phyloP scores from a whole-genome alignment of 805 yeast genomes.

The Lachancea lanzarotensis region DNA sequence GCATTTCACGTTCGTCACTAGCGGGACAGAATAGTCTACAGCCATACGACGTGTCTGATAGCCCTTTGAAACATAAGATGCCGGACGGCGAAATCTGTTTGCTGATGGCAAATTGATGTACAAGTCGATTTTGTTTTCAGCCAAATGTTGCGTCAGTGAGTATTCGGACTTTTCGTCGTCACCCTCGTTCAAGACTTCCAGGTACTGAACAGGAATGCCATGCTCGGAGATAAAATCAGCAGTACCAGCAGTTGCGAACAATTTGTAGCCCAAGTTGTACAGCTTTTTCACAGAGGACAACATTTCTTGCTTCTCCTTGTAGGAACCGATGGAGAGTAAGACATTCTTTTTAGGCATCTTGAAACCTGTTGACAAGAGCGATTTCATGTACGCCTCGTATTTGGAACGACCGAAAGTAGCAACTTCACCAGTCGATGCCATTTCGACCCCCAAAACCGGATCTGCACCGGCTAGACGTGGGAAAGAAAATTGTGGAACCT shows the following conservation, averaged over 20 bases:
- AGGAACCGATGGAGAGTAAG: constrained; percentile 90
- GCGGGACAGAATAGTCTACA: constrained; percentile 95
- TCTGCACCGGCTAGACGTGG: constrained; percentile 96
- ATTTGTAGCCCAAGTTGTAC: constrained; percentile 75
- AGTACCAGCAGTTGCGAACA: constrained; percentile 98
- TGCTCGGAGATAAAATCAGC: constrained; percentile 97
- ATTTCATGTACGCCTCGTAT: constrained; percentile 94
- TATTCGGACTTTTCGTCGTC: constrained; percentile 76
- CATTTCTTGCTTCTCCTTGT: constrained; percentile 89
- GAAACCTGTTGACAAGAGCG: constrained; percentile 92
- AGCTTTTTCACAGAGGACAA: constrained; percentile 80
- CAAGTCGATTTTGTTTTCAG: constrained; percentile 91
- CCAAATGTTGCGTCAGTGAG: constrained; percentile 92
- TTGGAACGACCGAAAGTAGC: constrained; percentile 95
- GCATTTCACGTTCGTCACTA: constrained; percentile 94
- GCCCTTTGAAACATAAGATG: constrained; percentile 95
- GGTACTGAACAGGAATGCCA: constrained; percentile 86
- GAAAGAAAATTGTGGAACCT: constrained; percentile 97
- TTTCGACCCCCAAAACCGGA: constrained; percentile 95
- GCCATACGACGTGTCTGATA: constrained; percentile 99
- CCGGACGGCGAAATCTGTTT: constrained; percentile 97
- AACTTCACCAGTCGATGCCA: constrained; percentile 99
- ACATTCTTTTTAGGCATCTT: constrained; percentile 92
- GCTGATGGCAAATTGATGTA: constrained; percentile 96
- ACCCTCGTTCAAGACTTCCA: constrained; percentile 75